Conservation (phyloP, 2,329 filamentous ascomycete species). For the Colletotrichum gloeosporioides region DNA sequence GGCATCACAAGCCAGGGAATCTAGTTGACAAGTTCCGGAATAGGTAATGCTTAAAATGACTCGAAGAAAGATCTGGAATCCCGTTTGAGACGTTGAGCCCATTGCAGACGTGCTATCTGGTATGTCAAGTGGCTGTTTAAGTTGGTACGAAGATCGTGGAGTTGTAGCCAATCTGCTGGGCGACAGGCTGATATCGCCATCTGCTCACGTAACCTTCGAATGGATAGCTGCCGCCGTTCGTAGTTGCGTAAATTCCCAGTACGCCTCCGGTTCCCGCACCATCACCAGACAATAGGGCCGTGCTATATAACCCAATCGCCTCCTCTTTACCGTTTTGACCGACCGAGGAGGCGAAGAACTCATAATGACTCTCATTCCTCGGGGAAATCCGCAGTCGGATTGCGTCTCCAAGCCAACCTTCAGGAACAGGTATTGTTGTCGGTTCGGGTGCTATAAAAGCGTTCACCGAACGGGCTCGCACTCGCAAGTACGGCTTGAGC, state of each 20-base stretch:
- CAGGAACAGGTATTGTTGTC: background rate
- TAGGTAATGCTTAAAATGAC: background rate
- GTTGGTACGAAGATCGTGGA: background rate
- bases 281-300: background rate
- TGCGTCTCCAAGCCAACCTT: background rate
- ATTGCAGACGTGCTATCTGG: background rate
- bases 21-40: accelerated
- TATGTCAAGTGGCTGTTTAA: background rate
- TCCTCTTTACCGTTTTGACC: background rate
- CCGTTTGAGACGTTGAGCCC: background rate
- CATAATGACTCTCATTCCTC: background rate
- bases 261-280: background rate
- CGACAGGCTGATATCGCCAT: background rate
- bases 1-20: background rate
- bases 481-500: background rate
- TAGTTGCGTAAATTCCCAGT: background rate
- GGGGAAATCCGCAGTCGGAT: background rate
- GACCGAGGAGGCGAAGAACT: background rate
- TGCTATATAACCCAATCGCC: background rate
- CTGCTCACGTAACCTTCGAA: background rate
- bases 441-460: accelerated
- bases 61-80: accelerated
- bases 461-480: background rate
- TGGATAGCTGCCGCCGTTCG: background rate
- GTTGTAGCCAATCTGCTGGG: background rate